A percentile compares a stretch with the other conserved stretches of the same genome.
Evolutionary conservation across 2,329 filamentous ascomycete species (phyloP).

Genomic region (Trichoderma sp.): DNA sequence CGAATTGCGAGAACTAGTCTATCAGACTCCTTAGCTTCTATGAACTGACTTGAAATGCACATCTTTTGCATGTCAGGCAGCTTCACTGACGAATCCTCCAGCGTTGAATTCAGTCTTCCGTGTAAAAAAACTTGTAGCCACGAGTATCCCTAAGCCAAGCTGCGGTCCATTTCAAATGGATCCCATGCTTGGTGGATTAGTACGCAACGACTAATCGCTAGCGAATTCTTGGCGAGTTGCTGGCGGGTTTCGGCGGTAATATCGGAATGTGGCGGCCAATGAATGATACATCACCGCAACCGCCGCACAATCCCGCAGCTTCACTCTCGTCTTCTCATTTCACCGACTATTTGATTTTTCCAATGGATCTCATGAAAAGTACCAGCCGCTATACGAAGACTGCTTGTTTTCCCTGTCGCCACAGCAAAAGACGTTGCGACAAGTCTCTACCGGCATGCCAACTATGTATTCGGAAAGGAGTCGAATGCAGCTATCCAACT

Average conservation of each 20-base stretch:
- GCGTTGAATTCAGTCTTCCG: background rate
- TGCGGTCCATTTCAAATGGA: background rate
- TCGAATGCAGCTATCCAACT: background rate
- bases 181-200: background rate
- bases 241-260: background rate
- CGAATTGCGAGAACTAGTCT: background rate
- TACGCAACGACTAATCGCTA: background rate
- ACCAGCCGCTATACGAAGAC: background rate
- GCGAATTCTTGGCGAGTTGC: background rate
- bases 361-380: background rate
- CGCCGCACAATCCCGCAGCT: background rate
- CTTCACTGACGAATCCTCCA: background rate
- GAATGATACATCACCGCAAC: background rate
- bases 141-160: background rate
- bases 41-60: background rate
- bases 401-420: constrained; percentile 1
- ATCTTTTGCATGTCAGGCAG: background rate
- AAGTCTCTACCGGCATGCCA: constrained; percentile 1
- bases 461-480: background rate
- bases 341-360: background rate
- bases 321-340: background rate
- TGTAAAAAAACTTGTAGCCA: background rate
- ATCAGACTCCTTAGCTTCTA: background rate
- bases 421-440: constrained; percentile 12
- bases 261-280: background rate